Base-by-base conservation (phyloP, 2,329 filamentous ascomycete genomes). In the Colletotrichum sp. region DNA sequence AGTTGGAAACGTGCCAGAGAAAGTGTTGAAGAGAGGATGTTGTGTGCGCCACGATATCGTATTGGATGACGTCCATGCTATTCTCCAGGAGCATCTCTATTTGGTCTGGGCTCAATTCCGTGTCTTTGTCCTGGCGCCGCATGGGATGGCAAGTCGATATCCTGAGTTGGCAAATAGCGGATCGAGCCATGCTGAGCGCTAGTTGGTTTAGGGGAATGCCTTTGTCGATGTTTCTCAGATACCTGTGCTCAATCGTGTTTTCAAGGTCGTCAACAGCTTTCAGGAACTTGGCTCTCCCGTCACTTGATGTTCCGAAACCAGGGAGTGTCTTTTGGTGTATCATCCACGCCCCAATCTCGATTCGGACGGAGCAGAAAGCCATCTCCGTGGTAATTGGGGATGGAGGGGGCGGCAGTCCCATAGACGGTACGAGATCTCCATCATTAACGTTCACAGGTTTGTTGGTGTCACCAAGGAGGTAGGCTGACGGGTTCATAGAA, bases 401-500 rank as follows among this genome's bases (percentile, higher is more conserved):
- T 2, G 87, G 86, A 0, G 82, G 84, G 12, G 90, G 89, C 5
- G 69, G 48, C 39, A 76, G 72, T 3, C 76, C 74, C 79, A 80
- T 77, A 3, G 86, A 85, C 1, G 89, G 90, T 67, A 88, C 88
- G 1, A 93, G 84, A 76, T 93, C 90, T 15, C 86, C 86, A 77
- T 93, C 91, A 80, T 91, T 90, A 72, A 93, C 82, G 74, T 92
- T 92, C 61, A 84, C 84, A 5, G 91, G 91, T 75, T 84, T 82
- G 78, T 89, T 89, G 5, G 90, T 91, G 56, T 75, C 69, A 10
- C 69, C 69, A 6, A 55, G 28, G 12, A 73, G 61, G 4, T 58
- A 56, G 15, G 91, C 85, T 2, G 91, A 90, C 4, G 90, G 91
- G 75, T 90, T 84, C 72, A 91, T 83, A 5, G 73, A 43, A 22